Evolutionary conservation across 2,329 filamentous ascomycete species (phyloP), one percentile per base, ranked within the genome.

Genomic region (Coniochaeta prunicola): DNA sequence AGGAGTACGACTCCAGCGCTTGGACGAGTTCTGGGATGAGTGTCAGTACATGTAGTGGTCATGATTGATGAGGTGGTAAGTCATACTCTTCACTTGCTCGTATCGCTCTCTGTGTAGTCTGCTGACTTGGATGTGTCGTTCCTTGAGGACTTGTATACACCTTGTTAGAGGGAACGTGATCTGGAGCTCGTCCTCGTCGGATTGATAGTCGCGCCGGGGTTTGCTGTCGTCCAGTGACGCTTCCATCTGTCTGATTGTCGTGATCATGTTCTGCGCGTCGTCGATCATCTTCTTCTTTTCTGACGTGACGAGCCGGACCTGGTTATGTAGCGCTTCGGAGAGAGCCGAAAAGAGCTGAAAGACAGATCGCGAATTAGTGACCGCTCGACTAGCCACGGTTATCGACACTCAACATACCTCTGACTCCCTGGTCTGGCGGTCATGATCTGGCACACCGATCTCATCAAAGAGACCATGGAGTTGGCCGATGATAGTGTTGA

Each of bases 401-500:
- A 15, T 17, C 42, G 57, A 45, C 45, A 38, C 58, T 60, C 60
- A 56, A 68, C 82, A 69, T 78, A 96, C 92, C 86, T 97, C 91
- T 71, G 90, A 84, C 72, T 97, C 93, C 68, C 94, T 84, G 56
- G 85, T 82, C 71, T 97, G 92, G 69, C 94, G 89, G 74, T 97
- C 94, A 85, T 96, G 92, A 69, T 79, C 86, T 30, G 93, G 85
- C n/a, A 99, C 90, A 60, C 94, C 94, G 69, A 99, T 99, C 71
- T 99, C 93, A 73, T 99, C 94, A 70, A 97, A 99, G 59, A 97
- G 84, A 64, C 89, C 90, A 75, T 97, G 93, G 61, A 99, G 83
- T 76, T 97, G 92, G 73, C 85, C 86, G 71, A 97, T 92, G 70
- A 96, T 97, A 68, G 85, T 91, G 66, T 91, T 94, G 76, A 99